Conservation (phyloP, 1,284 basidiomycete genomes). For the Sanghuangporus baumii region DNA sequence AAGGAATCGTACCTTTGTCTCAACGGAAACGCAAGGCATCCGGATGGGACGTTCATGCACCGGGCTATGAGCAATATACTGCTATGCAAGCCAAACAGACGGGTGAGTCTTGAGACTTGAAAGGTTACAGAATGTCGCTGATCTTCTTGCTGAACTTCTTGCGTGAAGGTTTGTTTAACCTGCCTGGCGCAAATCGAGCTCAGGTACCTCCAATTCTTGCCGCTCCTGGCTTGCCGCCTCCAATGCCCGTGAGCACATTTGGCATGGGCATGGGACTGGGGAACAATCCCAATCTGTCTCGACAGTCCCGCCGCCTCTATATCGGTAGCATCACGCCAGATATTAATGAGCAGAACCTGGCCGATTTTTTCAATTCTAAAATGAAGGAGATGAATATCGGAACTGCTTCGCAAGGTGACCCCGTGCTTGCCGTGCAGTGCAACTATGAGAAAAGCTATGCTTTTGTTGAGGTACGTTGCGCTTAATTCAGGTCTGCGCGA, state of each 20-base stretch:
- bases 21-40: conserved; percentile 84
- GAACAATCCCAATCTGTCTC: conserved; percentile 77
- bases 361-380: conserved; percentile 91
- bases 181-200: conserved; percentile 86
- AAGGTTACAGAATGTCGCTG: neutral
- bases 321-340: conserved; percentile 93
- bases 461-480: conserved; percentile 77
- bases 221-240: conserved; percentile 73
- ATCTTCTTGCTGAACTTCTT: conserved; percentile 13
- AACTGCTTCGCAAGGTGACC: conserved; percentile 80
- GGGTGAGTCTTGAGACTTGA: conserved; percentile 44
- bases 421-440: conserved; percentile 89
- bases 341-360: conserved; percentile 85
- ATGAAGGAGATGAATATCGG: conserved; percentile 90
- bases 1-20: conserved; percentile 76
- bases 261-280: conserved; percentile 69
- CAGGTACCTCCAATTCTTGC: conserved; percentile 78
- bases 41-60: conserved; percentile 94
- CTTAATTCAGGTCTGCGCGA: neutral
- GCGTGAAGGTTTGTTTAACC: conserved; percentile 76
- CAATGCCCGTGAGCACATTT: conserved; percentile 76
- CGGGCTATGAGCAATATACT: conserved; percentile 91
- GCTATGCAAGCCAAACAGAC: conserved; percentile 97
- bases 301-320: conserved; percentile 92
- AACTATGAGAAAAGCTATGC: conserved; percentile 98